Percentiles rank a stretch among this genome's conserved stretches.
Conservation (phyloP, 2,329 filamentous ascomycete species). For the Dactylellina parvicollis region DNA sequence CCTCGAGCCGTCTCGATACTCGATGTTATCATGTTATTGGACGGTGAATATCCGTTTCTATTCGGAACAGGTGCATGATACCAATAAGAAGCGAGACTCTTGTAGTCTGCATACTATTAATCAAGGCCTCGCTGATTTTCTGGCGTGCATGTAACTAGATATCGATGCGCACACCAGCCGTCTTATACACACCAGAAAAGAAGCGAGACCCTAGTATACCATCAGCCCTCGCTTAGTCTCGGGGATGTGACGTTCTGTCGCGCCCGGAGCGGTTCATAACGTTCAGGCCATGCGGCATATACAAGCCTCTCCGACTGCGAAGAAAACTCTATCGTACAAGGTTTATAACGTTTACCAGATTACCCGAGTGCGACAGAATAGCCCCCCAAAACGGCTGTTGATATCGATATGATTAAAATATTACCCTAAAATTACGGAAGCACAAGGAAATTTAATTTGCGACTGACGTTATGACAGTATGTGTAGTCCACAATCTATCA, state of each 20-base stretch:
- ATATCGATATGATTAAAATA: neutral
- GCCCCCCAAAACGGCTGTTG: neutral
- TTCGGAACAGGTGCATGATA: neutral
- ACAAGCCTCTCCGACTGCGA: constrained; percentile 2
- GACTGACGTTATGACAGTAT: neutral
- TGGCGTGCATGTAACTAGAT: neutral
- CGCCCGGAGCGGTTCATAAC: neutral
- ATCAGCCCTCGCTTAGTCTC: neutral
- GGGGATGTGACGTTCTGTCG: too few species aligned
- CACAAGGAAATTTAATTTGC: constrained; percentile 8
- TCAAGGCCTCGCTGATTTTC: neutral
- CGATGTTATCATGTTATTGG: neutral
- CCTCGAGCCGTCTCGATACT: constrained; percentile 4
- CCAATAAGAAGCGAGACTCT: neutral
- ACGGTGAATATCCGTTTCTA: neutral
- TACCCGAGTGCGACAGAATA: neutral
- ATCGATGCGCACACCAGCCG: neutral
- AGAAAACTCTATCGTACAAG: neutral
- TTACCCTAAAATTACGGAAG: neutral
- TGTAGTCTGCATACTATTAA: neutral
- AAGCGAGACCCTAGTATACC: too few species aligned
- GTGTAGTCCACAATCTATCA: neutral
- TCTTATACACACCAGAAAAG: too few species aligned
- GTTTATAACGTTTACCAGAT: neutral
- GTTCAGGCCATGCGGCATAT: neutral